Evolutionary conservation across 1,139 yeast species (phyloP).

Genomic region (Hansenula lynferdii): DNA sequence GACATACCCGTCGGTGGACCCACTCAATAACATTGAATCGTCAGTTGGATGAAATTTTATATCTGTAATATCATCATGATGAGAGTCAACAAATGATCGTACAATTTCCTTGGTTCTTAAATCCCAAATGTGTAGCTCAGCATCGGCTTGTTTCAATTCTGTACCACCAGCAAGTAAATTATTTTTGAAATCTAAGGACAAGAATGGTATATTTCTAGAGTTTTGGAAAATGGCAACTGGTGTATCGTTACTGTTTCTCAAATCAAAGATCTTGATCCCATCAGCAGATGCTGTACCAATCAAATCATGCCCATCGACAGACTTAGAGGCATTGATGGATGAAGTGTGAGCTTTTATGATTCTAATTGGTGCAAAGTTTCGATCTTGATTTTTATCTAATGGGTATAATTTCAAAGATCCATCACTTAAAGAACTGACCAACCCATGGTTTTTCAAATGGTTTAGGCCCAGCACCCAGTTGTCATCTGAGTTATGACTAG

Average conservation of each 20-base stretch:
- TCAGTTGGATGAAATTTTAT: slow-evolving; percentile 74
- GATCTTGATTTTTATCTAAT: slow-evolving; percentile 20
- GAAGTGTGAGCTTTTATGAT: slow-evolving; percentile 26
- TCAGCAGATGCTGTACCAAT: slow-evolving; percentile 50
- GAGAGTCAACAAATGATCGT: slow-evolving; percentile 76
- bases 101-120: slow-evolving; percentile 34
- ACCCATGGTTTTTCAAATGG: slow-evolving; percentile 30
- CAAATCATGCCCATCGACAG: slow-evolving; percentile 25
- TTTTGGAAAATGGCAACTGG: slow-evolving; percentile 34
- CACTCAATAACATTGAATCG: slow-evolving; percentile 63
- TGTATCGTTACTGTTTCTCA: slow-evolving; percentile 31
- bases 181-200: slow-evolving; percentile 31
- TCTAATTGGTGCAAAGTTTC: slow-evolving; percentile 21
- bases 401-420: slow-evolving; percentile 41
- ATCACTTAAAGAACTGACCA: slow-evolving; percentile 43
- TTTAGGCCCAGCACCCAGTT: slow-evolving; percentile 49
- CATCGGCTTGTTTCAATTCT: slow-evolving; percentile 75
- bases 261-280: slow-evolving; percentile 66
- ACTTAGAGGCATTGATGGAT: slow-evolving; percentile 26
- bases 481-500: slow-evolving; percentile 25
- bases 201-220: slow-evolving; percentile 38
- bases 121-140: slow-evolving; percentile 81
- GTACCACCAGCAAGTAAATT: slow-evolving; percentile 75
- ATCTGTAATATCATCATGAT: slow-evolving; percentile 88
- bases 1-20: slow-evolving; percentile 91